Evolutionary conservation across 2,329 filamentous ascomycete genomes (phyloP), one percentile per base, ranked within the genome.

Genomic region (Xylariaceae sp.): DNA sequence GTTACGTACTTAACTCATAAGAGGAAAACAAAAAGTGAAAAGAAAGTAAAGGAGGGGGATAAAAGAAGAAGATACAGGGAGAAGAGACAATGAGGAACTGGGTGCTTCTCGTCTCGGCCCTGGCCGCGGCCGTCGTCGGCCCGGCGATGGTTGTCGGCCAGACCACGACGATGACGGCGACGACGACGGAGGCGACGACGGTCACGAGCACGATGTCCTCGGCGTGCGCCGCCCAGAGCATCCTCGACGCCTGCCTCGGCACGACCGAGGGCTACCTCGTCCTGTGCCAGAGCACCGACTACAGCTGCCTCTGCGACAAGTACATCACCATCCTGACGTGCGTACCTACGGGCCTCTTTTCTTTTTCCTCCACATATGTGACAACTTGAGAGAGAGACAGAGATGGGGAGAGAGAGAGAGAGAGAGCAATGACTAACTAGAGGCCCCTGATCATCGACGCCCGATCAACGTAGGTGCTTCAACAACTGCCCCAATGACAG

Each of bases 381-480:
- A 31, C 17, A 31, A 18, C n/a, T n/a, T n/a, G n/a, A n/a, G n/a
- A n/a, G n/a, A n/a, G n/a, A n/a, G n/a, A n/a, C n/a, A n/a, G n/a
- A n/a, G n/a, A n/a, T n/a, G n/a, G n/a, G n/a, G n/a, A n/a, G n/a
- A n/a, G n/a, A n/a, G n/a, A n/a, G n/a, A n/a, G n/a, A n/a, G n/a
- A n/a, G n/a, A n/a, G n/a, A n/a, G n/a, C n/a, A n/a, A n/a, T n/a
- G n/a, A n/a, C n/a, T n/a, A n/a, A n/a, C n/a, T n/a, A n/a, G n/a
- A n/a, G n/a, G n/a, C n/a, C n/a, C n/a, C n/a, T n/a, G n/a, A n/a
- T n/a, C n/a, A n/a, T n/a, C n/a, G n/a, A n/a, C n/a, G n/a, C n/a
- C n/a, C n/a, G n/a, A n/a, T n/a, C n/a, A n/a, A n/a, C n/a, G 8
- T 38, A 69, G 66, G 19, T 80, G 77, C 68, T 80, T 77, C 62